Conservation (phyloP, 2,329 filamentous ascomycete genomes). For the Aspergillus ruber region DNA sequence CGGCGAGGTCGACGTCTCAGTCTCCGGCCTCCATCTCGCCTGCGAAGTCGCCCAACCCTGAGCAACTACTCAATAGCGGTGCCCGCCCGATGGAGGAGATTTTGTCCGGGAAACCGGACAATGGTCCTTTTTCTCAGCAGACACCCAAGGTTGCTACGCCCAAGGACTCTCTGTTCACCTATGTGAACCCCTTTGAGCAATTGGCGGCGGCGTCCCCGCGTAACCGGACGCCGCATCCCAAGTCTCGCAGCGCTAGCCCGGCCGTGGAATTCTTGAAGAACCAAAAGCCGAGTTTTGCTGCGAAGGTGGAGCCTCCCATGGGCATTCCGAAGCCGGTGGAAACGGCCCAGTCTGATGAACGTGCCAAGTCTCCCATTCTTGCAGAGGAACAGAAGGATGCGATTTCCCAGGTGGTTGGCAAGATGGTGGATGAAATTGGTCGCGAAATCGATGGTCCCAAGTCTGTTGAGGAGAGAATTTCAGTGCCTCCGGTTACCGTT, state of each 20-base stretch:
- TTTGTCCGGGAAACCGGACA: constrained; percentile 23
- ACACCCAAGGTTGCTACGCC: constrained; percentile 26
- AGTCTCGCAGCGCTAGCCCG: constrained; percentile 37
- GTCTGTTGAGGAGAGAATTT: constrained; percentile 49
- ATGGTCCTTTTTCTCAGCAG: constrained; percentile 29
- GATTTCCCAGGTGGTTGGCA: constrained; percentile 63
- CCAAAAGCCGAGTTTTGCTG: constrained; percentile 17
- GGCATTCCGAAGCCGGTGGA: constrained; percentile 3
- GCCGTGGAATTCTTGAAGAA: constrained; percentile 23
- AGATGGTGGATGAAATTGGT: constrained; percentile 55
- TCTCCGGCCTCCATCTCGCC: constrained; percentile 36
- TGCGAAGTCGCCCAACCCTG: constrained; percentile 22
- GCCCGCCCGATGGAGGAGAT: constrained; percentile 4
- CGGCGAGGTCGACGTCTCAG: constrained; percentile 25
- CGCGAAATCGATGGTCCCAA: constrained; percentile 60
- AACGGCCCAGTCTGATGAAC: constrained; percentile 5
- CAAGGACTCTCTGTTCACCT: constrained; percentile 54
- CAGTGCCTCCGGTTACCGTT: constrained; percentile 16
- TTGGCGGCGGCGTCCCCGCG: constrained; percentile 60
- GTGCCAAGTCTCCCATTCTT: constrained; percentile 18
- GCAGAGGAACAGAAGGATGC: constrained; percentile 51
- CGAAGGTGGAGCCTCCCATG: constrained; percentile 12
- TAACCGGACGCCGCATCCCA: constrained; percentile 48
- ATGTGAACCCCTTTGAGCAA: constrained; percentile 67
- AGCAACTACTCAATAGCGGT: constrained; percentile 2